phyloP scores from a whole-genome alignment of 2,329 filamentous ascomycete genomes.

The Ophiocordyceps polyrhachis-furcata region DNA sequence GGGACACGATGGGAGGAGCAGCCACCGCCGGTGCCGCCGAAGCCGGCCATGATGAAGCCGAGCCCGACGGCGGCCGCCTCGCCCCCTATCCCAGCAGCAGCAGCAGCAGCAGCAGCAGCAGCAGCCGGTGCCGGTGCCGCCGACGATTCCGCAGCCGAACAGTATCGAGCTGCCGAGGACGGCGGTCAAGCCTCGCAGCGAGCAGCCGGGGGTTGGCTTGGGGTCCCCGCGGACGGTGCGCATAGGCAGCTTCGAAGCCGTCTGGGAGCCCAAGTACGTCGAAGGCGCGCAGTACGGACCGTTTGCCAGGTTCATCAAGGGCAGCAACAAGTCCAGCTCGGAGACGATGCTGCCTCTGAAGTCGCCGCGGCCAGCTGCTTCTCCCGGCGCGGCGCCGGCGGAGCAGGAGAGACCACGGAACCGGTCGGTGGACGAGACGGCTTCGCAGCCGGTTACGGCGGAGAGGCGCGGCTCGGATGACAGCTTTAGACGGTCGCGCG shows the following conservation, averaged over 20 bases:
- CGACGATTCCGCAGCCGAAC: constrained; percentile 29
- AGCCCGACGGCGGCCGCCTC: not conserved
- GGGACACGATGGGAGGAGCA: constrained; percentile 11
- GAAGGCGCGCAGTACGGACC: not conserved
- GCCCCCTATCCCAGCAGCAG: too few species aligned
- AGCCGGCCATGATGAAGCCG: not conserved
- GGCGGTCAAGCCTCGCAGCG: constrained; percentile 2
- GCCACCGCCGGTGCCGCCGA: constrained; percentile 1
- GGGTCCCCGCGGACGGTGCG: constrained; percentile 14
- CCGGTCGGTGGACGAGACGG: constrained; percentile 8
- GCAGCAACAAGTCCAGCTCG: not conserved
- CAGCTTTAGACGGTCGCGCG: constrained; percentile 51
- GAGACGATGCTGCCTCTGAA: not conserved
- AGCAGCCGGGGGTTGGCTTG: constrained; percentile 10
- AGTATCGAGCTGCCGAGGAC: constrained; percentile 14
- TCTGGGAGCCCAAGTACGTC: not conserved
- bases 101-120: too few species aligned
- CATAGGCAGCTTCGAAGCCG: constrained; percentile 2
- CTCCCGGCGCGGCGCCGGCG: too few species aligned
- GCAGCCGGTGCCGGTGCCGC: constrained; percentile 1
- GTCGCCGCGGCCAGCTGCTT: not conserved
- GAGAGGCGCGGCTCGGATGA: constrained; percentile 42
- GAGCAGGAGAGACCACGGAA: constrained; percentile 5
- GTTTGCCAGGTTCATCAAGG: not conserved
- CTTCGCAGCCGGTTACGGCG: constrained; percentile 16